Base-by-base conservation (phyloP, 768 basidiomycete species). In the Boletus sp. region DNA sequence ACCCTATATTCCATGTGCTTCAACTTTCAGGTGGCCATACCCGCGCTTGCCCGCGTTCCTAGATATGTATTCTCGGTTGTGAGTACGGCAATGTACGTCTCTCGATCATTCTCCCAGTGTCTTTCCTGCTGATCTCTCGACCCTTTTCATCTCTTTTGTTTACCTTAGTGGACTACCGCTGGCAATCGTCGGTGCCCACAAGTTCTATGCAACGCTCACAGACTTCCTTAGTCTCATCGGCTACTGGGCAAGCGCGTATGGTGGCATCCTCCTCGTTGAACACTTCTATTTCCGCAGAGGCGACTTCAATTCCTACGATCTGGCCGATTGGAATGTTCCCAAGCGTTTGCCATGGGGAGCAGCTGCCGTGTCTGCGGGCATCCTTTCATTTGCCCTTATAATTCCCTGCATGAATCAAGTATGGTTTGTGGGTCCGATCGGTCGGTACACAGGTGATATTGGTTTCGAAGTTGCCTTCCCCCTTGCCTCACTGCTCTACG, bases 1-100 rank as follows among this genome's bases (percentile, higher is more conserved):
- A 88, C 90, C 7, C 85, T 93, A 59, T 97, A 97, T 71, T 90
- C 87, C 44, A 81, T 88, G 55, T 83, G 85, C 60, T 78, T 93
- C 56, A 86, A 83, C 66, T 75, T 90, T 60, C 91, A 93, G 66
- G 78, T 87, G 1, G 78, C 86, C 63, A 68, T 88, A 5, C 89
- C 90, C 0, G 76, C 74, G 41, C 76, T 85, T 35, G 75, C 78
- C 11, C 72, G 67, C 56, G 77, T 90, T 7, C 90, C 89, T 1
- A 78, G 89, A 65, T 91, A 87, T 69, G 72, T 90, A 11, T 85
- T 92, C 67, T 80, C 83, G 6, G 61, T 90, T 12, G 60, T 90
- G 47, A 84, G 84, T 7, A 85, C 80, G 11, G 86, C 81, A 3
- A 83, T 89, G 87, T 89, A 52, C 54, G 83, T 78, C 12, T 48